These are phyloP conservation scores for Fusarium citri DNA, from an alignment of 2,329 filamentous ascomycete species.

Conservation along the genomic window DNA sequence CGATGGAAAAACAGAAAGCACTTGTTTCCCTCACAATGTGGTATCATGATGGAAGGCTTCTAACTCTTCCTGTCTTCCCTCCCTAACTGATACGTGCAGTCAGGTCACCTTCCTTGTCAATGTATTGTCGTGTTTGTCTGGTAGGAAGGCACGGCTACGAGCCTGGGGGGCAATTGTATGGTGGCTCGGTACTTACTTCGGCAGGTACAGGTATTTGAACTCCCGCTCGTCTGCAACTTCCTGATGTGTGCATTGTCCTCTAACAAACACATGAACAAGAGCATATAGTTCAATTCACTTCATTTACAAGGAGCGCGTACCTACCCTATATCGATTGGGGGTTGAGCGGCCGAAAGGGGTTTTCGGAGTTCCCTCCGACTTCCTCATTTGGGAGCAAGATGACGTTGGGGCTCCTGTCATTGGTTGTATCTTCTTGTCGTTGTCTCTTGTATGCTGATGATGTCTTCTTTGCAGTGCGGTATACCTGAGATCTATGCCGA, in stretches of 20 bases:
- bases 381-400: conserved; percentile 27
- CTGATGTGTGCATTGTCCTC: neutral
- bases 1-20: neutral
- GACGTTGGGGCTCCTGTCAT: conserved; percentile 7
- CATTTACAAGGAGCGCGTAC: accelerated
- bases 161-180: neutral
- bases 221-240: neutral
- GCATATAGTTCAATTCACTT: neutral
- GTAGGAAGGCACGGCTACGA: neutral
- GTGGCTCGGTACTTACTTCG: neutral
- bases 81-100: too few species aligned
- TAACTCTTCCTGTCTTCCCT: neutral
- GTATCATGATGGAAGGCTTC: too few species aligned
- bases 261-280: neutral
- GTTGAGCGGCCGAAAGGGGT: conserved; percentile 31
- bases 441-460: neutral
- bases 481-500: neutral
- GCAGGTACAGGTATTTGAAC: neutral
- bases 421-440: conserved; percentile 12
- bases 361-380: conserved; percentile 42
- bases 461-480: neutral
- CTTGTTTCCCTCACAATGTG: neutral
- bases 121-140: too few species aligned
- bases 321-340: neutral
- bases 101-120: too few species aligned